These are phyloP conservation scores for Epichloe glyceriae DNA, from an alignment of 2,329 filamentous ascomycete species.

Conservation along the genomic window DNA sequence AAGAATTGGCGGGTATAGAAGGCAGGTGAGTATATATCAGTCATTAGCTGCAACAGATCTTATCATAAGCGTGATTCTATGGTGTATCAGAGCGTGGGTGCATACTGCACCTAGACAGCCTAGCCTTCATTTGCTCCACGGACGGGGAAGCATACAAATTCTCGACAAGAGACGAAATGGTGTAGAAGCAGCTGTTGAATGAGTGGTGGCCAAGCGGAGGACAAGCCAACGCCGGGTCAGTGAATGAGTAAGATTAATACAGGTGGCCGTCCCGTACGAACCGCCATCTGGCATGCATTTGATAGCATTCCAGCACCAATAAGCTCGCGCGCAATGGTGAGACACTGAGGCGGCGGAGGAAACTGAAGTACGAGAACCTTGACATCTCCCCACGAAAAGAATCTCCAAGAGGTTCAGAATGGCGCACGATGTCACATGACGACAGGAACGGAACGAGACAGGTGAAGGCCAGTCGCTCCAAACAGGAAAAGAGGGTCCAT, in stretches of 20 bases:
- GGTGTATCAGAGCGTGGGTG: neutral
- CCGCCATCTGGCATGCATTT: slow-evolving; percentile 8
- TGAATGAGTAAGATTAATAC: neutral
- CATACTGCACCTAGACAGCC: neutral
- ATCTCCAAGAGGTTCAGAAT: neutral
- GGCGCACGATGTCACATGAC: neutral
- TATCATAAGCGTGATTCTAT: neutral
- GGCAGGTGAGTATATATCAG: neutral
- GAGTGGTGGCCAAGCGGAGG: neutral
- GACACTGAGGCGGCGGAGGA: slow-evolving; percentile 4
- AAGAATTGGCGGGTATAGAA: too few relatives aligned
- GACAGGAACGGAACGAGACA: neutral
- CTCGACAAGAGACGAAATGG: neutral
- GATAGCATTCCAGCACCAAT: slow-evolving; percentile 7
- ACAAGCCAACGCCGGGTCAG: neutral
- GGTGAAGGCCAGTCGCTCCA: neutral
- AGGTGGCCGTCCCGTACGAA: neutral
- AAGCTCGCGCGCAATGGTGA: slow-evolving; percentile 7
- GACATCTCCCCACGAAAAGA: neutral
- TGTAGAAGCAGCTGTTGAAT: neutral
- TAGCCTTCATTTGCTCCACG: neutral
- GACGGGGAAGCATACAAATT: neutral
- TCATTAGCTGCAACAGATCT: neutral
- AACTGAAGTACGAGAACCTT: neutral
- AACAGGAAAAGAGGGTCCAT: slow-evolving; percentile 2